Evolutionary conservation across 2,329 filamentous ascomycete species (phyloP).

Genomic region (Stemphylium beticola): DNA sequence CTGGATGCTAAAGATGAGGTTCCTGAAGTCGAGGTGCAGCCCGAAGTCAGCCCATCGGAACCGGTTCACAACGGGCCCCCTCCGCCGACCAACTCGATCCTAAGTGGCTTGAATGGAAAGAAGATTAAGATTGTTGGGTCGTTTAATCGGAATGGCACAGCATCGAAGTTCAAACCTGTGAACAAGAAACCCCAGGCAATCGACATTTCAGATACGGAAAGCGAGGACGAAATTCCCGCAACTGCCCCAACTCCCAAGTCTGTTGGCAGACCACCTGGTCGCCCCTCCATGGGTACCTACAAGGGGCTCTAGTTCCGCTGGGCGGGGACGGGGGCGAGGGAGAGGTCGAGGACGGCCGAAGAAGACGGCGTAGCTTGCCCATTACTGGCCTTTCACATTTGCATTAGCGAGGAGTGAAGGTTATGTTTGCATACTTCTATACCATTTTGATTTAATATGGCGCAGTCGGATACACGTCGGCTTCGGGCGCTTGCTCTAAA

Average conservation of each 20-base stretch:
- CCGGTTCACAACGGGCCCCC: constrained; percentile 19
- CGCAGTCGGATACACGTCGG: neutral
- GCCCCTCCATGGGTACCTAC: constrained; percentile 30
- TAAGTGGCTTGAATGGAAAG: constrained; percentile 41
- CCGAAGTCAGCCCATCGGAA: constrained; percentile 6
- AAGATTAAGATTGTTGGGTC: constrained; percentile 45
- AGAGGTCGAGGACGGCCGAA: constrained; percentile 34
- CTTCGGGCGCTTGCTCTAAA: neutral
- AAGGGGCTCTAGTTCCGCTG: constrained; percentile 28
- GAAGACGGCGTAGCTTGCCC: constrained; percentile 21
- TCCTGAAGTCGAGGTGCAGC: constrained; percentile 10
- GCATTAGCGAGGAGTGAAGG: neutral
- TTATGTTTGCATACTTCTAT: neutral
- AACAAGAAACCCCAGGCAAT: constrained; percentile 27
- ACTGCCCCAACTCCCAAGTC: constrained; percentile 27
- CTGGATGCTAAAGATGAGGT: constrained; percentile 31
- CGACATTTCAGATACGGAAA: constrained; percentile 36
- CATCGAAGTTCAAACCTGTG: constrained; percentile 26
- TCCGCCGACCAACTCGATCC: constrained; percentile 34
- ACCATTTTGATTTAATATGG: neutral
- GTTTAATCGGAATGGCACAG: constrained; percentile 26
- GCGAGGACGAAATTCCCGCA: constrained; percentile 44
- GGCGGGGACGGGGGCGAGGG: neutral
- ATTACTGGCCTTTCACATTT: neutral
- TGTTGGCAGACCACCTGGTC: constrained; percentile 25